phyloP scores from a whole-genome alignment of 345 rosid species.

The Tarenaya hassleriana region DNA sequence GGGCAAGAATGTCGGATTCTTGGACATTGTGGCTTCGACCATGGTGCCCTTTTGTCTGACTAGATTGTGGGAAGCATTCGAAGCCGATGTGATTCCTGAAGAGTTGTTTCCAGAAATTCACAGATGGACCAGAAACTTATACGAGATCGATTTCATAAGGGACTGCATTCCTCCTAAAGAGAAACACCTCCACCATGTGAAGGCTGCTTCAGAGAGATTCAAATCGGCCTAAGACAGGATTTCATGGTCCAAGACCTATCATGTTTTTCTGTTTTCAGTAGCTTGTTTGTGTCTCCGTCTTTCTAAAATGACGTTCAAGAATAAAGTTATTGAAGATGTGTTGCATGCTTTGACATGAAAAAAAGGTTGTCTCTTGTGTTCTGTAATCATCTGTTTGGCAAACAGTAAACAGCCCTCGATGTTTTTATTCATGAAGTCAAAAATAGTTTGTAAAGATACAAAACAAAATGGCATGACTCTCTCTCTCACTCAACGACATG shows the following conservation, averaged over 20 bases:
- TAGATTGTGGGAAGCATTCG: conserved; percentile 25
- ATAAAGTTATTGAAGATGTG: too few relatives aligned
- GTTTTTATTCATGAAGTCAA: too few relatives aligned
- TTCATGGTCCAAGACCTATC: not conserved
- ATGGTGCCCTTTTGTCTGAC: conserved; percentile 28
- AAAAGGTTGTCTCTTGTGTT: too few relatives aligned
- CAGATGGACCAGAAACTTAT: conserved; percentile 17
- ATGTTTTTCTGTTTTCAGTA: too few relatives aligned
- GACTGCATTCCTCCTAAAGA: conserved; percentile 29
- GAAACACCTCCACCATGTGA: conserved; percentile 27
- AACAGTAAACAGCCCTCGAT: too few relatives aligned
- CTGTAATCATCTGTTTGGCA: too few relatives aligned
- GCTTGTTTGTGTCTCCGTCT: too few relatives aligned
- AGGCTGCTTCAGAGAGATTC: conserved; percentile 1
- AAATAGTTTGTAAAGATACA: too few relatives aligned
- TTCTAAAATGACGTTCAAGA: too few relatives aligned
- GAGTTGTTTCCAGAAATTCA: conserved; percentile 19
- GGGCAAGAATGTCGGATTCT: conserved; percentile 25
- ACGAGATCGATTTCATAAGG: conserved; percentile 19
- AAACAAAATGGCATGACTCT: too few relatives aligned
- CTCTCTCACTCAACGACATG: too few relatives aligned
- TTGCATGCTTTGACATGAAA: too few relatives aligned
- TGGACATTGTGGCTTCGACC: conserved; percentile 29
- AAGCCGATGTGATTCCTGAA: conserved; percentile 22
- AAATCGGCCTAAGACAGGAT: conserved; percentile 8